These are phyloP conservation scores for Chlamydomonas schloesseri DNA, from an alignment of 139 green algal genomes.

Conservation along the genomic window DNA sequence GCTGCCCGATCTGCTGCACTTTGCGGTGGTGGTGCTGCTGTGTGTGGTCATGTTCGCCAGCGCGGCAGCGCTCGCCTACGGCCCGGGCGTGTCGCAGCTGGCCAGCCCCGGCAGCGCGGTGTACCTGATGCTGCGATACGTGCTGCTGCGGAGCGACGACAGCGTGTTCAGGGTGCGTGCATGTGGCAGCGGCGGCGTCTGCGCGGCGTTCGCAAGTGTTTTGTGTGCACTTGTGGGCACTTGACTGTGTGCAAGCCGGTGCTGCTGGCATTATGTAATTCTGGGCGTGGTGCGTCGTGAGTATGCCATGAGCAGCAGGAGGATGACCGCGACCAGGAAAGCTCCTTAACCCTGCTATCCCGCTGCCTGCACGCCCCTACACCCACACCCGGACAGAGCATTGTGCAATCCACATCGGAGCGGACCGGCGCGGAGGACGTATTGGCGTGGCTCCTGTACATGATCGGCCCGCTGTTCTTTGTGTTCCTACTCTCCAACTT, in stretches of 20 bases:
- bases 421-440: background rate
- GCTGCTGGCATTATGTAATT: too few species aligned
- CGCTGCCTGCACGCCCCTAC: too few species aligned
- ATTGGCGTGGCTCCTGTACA: slow-evolving; percentile 7
- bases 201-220: too few species aligned
- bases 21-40: slow-evolving; percentile 24
- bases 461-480: slow-evolving; percentile 3
- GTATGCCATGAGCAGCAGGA: too few species aligned
- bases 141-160: background rate
- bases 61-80: background rate
- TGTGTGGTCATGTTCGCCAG: slow-evolving; percentile 15
- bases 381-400: background rate
- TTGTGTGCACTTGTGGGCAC: too few species aligned
- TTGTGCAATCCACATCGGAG: background rate
- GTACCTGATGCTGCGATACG: slow-evolving; percentile 14
- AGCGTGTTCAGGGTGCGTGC: background rate
- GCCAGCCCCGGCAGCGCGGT: background rate
- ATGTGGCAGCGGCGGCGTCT: too few species aligned
- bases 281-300: too few species aligned
- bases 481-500: slow-evolving; percentile 24
- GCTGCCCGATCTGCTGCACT: slow-evolving; percentile 44
- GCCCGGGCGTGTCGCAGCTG: background rate
- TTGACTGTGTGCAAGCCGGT: too few species aligned
- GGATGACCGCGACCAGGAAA: too few species aligned
- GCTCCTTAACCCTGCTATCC: too few species aligned